phyloP scores from a whole-genome alignment of 2,329 filamentous ascomycete species.

The Plectosphaerella plurivora region DNA sequence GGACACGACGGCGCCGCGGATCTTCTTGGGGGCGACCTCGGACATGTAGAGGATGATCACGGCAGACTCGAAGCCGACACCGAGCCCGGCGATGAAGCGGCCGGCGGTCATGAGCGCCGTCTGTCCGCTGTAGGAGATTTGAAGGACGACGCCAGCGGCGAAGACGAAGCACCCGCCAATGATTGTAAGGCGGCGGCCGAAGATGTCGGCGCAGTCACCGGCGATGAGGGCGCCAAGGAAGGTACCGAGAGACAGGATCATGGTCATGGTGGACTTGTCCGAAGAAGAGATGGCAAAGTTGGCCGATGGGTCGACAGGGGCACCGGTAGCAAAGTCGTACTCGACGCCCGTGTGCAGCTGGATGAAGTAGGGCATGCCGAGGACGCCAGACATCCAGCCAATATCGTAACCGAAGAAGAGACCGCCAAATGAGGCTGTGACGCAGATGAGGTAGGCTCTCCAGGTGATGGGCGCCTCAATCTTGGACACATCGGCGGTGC shows the following conservation, averaged over 20 bases:
- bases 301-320: neutral
- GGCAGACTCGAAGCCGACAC: too few relatives aligned
- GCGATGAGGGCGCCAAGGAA: conserved; percentile 61
- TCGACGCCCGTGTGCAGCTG: conserved; percentile 27
- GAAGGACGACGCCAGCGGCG: too few relatives aligned
- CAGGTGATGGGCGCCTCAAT: conserved; percentile 44
- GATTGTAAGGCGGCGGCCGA: conserved; percentile 66
- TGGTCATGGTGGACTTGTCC: too few relatives aligned
- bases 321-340: conserved; percentile 5
- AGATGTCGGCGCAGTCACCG: conserved; percentile 64
- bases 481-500: conserved; percentile 37
- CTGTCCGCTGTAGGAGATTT: too few relatives aligned
- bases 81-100: too few relatives aligned
- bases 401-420: conserved; percentile 53
- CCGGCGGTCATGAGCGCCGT: too few relatives aligned
- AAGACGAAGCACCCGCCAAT: conserved; percentile 60
- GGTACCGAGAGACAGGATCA: too few relatives aligned
- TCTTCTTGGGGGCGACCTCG: too few relatives aligned
- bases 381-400: conserved; percentile 45
- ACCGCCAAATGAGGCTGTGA: conserved; percentile 52
- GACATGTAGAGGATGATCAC: too few relatives aligned
- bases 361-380: conserved; percentile 26
- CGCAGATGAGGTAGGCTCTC: conserved; percentile 52
- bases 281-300: neutral
- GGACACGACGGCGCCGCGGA: too few relatives aligned